These are phyloP conservation scores for Dipteronia dyeriana DNA, from an alignment of 345 rosid genomes.

Conservation along the genomic window DNA sequence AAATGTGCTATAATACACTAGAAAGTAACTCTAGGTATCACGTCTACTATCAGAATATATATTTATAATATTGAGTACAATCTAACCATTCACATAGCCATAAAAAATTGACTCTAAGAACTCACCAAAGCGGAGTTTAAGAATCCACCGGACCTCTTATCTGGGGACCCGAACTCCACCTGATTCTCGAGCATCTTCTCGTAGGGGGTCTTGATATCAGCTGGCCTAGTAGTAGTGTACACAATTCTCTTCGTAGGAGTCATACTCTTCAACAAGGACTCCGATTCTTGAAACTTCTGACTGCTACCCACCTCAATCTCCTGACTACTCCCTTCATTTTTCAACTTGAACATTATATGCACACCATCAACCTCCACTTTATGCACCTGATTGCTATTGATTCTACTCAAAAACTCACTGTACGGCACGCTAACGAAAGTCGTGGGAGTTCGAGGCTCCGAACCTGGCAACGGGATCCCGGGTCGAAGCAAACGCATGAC, in stretches of 20 bases:
- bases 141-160: conserved; percentile 78
- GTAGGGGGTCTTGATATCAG: conserved; percentile 83
- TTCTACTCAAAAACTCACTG: conserved; percentile 80
- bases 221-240: conserved; percentile 77
- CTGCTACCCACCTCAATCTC: conserved; percentile 41
- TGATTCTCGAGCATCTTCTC: conserved; percentile 92
- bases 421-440: conserved; percentile 74
- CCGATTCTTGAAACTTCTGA: conserved; percentile 61
- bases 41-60: no score
- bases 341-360: conserved; percentile 79
- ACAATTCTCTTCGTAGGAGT: conserved; percentile 67
- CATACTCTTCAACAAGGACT: conserved; percentile 51
- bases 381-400: conserved; percentile 63
- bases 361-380: conserved; percentile 93
- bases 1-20: background rate
- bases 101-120: background rate
- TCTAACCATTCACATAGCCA: background rate
- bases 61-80: background rate
- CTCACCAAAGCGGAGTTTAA: conserved; percentile 83
- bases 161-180: conserved; percentile 91
- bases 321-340: conserved; percentile 43
- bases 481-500: conserved; percentile 87
- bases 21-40: background rate
- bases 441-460: conserved; percentile 73
- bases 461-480: conserved; percentile 81